Evolutionary conservation across 2,329 filamentous ascomycete species (phyloP).

Genomic region (Xylaria sp.): DNA sequence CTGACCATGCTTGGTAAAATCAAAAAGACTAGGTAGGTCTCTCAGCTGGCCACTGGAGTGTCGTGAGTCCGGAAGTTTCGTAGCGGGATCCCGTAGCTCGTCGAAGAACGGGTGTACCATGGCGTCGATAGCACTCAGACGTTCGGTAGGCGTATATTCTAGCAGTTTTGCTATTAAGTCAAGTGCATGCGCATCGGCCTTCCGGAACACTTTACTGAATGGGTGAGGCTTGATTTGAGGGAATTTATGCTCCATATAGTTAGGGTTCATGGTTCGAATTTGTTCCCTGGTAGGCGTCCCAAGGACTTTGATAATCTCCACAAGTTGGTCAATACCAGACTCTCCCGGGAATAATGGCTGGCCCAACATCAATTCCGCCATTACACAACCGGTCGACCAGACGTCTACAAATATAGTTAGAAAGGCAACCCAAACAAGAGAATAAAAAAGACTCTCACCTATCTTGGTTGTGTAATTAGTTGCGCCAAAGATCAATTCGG

Average conservation of each 20-base stretch:
- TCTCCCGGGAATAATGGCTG: constrained; percentile 98
- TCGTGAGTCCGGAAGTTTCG: constrained; percentile 90
- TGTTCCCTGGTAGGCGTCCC: constrained; percentile 97
- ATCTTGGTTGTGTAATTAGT: constrained; percentile 99
- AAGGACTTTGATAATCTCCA: constrained; percentile 99
- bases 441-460: constrained; percentile 63
- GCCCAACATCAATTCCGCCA: constrained; percentile 98
- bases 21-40: constrained; percentile 86
- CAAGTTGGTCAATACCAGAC: constrained; percentile 96
- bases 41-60: constrained; percentile 80
- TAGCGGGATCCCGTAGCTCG: constrained; percentile 89
- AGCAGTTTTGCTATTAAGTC: constrained; percentile 92
- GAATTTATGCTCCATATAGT: constrained; percentile 99
- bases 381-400: constrained; percentile 98
- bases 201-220: constrained; percentile 99
- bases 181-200: constrained; percentile 90
- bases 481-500: constrained; percentile 96
- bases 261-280: constrained; percentile 99
- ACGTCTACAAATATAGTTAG: constrained; percentile 71
- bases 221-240: constrained; percentile 99
- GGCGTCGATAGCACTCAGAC: constrained; percentile 89
- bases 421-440: not conserved
- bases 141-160: constrained; percentile 97
- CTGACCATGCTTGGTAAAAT: constrained; percentile 93
- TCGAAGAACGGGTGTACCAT: constrained; percentile 99